A percentile compares a stretch with the other conserved stretches of the same genome.
Evolutionary conservation across 768 basidiomycete species (phyloP).

Genomic region (Termitomyces sp.): DNA sequence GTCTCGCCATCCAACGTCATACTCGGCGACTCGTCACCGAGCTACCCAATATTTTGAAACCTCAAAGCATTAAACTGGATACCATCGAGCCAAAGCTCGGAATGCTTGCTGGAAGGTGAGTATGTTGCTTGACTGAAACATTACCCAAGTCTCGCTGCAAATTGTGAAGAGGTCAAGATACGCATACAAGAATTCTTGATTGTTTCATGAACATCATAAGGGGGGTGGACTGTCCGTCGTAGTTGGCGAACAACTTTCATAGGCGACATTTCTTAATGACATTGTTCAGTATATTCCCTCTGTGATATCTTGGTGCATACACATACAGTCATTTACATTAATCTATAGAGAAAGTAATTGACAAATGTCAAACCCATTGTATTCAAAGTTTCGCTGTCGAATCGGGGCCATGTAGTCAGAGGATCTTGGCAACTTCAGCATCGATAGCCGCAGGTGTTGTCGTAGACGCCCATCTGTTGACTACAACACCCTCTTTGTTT

Average conservation of each 20-base stretch:
- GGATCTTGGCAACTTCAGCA: conserved; percentile 59
- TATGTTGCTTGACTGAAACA: no score
- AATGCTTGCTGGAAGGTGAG: no score
- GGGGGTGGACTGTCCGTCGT: neutral
- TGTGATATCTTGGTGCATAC: neutral
- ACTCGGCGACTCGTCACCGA: neutral
- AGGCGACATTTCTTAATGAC: neutral
- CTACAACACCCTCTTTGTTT: conserved; percentile 73
- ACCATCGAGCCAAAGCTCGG: neutral
- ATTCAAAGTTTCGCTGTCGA: conserved; percentile 3
- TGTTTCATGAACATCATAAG: neutral
- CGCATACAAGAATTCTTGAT: neutral
- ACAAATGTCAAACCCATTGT: neutral
- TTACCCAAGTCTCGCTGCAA: no score
- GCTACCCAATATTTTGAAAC: no score
- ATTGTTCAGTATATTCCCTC: no score
- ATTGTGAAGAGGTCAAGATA: neutral
- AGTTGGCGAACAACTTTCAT: neutral
- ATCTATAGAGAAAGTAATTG: neutral
- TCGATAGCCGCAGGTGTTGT: conserved; percentile 69
- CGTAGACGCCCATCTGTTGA: conserved; percentile 74
- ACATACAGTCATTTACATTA: conserved; percentile 10
- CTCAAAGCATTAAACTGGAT: no score
- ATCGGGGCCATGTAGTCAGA: conserved; percentile 28
- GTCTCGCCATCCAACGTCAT: no score